Evolutionary conservation across 768 basidiomycete species (phyloP).

Genomic region (Collybiopsis confluens): DNA sequence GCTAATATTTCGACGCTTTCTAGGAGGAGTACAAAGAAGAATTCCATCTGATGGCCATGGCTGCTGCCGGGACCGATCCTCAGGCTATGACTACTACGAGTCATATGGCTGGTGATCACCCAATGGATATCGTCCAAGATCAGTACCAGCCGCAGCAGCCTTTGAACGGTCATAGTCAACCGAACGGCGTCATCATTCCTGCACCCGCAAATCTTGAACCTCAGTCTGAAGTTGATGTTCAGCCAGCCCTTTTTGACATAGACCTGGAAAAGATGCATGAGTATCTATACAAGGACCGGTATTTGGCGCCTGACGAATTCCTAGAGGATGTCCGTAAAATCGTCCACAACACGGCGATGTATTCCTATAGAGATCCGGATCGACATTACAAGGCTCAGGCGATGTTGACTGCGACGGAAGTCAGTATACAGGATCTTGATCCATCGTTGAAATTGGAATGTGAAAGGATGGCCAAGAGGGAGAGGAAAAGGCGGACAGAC

Average conservation of each 20-base stretch:
- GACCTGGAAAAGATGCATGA: conserved; percentile 90
- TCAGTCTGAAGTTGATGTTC: conserved; percentile 17
- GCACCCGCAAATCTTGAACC: neutral
- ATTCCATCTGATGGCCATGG: conserved; percentile 41
- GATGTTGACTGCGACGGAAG: conserved; percentile 79
- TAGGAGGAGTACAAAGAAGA: conserved; percentile 53
- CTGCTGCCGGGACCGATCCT: neutral
- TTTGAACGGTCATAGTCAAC: conserved; percentile 27
- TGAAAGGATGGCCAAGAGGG: conserved; percentile 77
- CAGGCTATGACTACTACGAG: neutral
- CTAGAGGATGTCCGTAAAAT: conserved; percentile 79
- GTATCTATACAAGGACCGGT: conserved; percentile 79
- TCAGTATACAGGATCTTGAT: conserved; percentile 86
- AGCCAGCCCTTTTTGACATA: conserved; percentile 70
- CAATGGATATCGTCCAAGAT: conserved; percentile 1
- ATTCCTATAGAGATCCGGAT: conserved; percentile 63
- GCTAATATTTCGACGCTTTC: neutral
- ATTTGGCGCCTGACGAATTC: conserved; percentile 86
- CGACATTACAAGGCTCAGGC: conserved; percentile 63
- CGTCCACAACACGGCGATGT: conserved; percentile 65
- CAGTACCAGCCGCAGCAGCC: conserved; percentile 26
- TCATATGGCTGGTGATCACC: neutral
- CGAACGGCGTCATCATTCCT: conserved; percentile 29
- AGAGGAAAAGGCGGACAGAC: conserved; percentile 63
- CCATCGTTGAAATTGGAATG: conserved; percentile 76